Base-by-base conservation (phyloP, 163 green algal genomes). In the Chlorella variabilis region DNA sequence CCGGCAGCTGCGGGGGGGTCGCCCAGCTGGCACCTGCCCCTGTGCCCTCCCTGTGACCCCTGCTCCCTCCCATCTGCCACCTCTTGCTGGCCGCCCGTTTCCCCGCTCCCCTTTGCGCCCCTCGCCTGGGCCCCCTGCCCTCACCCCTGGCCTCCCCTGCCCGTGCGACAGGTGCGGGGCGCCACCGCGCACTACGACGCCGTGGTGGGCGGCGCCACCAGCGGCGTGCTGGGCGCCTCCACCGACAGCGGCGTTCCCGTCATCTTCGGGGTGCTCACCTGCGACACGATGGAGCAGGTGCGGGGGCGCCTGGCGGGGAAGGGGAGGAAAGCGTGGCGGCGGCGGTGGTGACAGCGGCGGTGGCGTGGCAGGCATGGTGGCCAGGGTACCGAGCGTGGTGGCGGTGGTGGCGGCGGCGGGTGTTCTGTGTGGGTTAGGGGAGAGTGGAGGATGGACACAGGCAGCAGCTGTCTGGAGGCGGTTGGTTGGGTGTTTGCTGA, bases 241-340 rank as follows among this genome's bases (percentile, higher is more conserved):
- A 82, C 89, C 9, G 90, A 94, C 87, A 94, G 91, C 15, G 95
- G 94, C 17, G 93, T 99, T 38, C 96, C 96, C 20, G 91, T 96
- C n/a, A 91, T 99, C 36, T 99, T 99, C 91, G 95, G 95, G 29
- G 97, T 99, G 41, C 92, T 99, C 9, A 99, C 96, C 23, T 97
- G 90, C 18, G 96, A 99, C 48, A 98, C 86, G 41, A 97, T 99
- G 89, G 96, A 99, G 84, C 97, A 98, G 88, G 92, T 91, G 65
- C 0, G 77, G 15, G 2, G 49, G 18, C 25, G 2, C 18, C 18
- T n/a, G 42, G 25, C 15, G 29, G 59, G 59, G 20, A 21, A 4
- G 39, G 23, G n/a, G n/a, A n/a, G n/a, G n/a, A n/a, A n/a, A n/a
- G n/a, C n/a, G n/a, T n/a, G n/a, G n/a, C n/a, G n/a, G n/a, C n/a